Evolutionary conservation across 2,329 filamentous ascomycete species (phyloP).

Genomic region (Teratosphaeria epicoccoides): DNA sequence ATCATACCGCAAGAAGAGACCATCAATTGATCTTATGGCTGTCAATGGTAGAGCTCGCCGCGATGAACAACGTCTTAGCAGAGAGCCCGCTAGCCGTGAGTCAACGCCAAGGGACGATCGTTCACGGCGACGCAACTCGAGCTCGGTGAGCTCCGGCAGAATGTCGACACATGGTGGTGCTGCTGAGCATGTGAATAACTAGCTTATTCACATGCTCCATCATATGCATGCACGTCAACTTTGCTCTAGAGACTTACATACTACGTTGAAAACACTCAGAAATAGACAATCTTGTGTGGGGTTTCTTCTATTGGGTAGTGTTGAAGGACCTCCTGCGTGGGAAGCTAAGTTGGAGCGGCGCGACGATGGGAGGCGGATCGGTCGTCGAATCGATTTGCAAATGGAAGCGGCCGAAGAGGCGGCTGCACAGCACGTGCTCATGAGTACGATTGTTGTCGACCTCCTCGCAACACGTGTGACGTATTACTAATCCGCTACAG

Average conservation of each 20-base stretch:
- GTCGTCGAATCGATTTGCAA: not conserved
- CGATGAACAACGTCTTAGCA: slow-evolving; percentile 6
- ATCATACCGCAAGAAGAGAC: slow-evolving; percentile 2
- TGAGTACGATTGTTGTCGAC: not conserved
- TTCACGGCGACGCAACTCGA: slow-evolving; percentile 1
- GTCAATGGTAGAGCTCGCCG: not conserved
- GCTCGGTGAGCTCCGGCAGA: not conserved
- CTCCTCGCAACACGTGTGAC: not conserved
- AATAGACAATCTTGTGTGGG: not conserved
- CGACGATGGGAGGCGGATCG: not conserved
- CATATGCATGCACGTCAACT: not conserved
- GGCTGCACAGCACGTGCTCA: not conserved
- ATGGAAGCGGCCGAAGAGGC: not conserved
- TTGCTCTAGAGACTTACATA: not conserved
- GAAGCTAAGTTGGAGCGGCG: not conserved
- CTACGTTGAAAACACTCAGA: not conserved
- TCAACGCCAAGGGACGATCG: not conserved
- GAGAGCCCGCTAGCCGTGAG: not conserved
- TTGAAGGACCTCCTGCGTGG: not conserved
- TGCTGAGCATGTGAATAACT: slow-evolving; percentile 8
- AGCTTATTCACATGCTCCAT: not conserved
- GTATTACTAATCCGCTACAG: not conserved
- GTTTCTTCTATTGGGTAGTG: not conserved
- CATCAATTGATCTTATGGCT: slow-evolving; percentile 3
- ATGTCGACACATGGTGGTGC: not conserved